Percentiles rank a stretch among this genome's conserved stretches.
Evolutionary conservation across 2,329 filamentous ascomycete species (phyloP).

Genomic region (Aspergillus proliferans): DNA sequence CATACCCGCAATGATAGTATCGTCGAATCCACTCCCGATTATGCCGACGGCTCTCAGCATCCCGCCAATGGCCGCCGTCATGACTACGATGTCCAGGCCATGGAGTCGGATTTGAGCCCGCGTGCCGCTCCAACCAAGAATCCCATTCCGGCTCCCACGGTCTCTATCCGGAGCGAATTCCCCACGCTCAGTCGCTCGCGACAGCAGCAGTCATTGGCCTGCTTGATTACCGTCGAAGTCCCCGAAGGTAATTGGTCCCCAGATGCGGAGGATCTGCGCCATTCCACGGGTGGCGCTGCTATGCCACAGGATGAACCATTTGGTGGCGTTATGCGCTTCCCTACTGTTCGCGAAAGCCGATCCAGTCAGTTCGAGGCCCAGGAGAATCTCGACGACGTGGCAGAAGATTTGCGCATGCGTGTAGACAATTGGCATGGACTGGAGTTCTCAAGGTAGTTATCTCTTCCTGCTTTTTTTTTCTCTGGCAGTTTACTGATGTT

Average conservation of each 20-base stretch:
- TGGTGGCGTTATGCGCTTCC: conserved; percentile 43
- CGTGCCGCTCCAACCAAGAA: conserved; percentile 64
- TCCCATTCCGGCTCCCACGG: conserved; percentile 80
- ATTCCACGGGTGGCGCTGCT: conserved; percentile 46
- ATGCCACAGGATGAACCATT: conserved; percentile 46
- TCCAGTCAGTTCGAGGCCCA: conserved; percentile 68
- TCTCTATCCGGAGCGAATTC: conserved; percentile 96
- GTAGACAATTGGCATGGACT: conserved; percentile 98
- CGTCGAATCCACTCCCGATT: conserved; percentile 68
- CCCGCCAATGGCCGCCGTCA: conserved; percentile 65
- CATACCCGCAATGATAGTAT: conserved; percentile 77
- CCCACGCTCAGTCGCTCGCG: conserved; percentile 86
- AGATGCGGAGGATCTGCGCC: conserved; percentile 69
- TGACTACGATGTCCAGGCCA: conserved; percentile 92
- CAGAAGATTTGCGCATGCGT: conserved; percentile 73
- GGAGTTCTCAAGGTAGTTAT: conserved; percentile 68
- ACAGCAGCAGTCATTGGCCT: conserved; percentile 91
- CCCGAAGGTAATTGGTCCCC: conserved; percentile 86
- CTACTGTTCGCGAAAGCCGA: conserved; percentile 43
- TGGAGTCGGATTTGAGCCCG: conserved; percentile 78
- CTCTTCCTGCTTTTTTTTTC: not conserved
- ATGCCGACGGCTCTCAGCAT: conserved; percentile 63
- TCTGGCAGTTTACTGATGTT: not conserved
- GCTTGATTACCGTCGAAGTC: conserved; percentile 88
- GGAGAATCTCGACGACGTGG: conserved; percentile 74